Percentiles rank a stretch among this genome's conserved stretches.
Evolutionary conservation across 306 rosid genomes (phyloP).

Genomic region (Prunus campanulata): DNA sequence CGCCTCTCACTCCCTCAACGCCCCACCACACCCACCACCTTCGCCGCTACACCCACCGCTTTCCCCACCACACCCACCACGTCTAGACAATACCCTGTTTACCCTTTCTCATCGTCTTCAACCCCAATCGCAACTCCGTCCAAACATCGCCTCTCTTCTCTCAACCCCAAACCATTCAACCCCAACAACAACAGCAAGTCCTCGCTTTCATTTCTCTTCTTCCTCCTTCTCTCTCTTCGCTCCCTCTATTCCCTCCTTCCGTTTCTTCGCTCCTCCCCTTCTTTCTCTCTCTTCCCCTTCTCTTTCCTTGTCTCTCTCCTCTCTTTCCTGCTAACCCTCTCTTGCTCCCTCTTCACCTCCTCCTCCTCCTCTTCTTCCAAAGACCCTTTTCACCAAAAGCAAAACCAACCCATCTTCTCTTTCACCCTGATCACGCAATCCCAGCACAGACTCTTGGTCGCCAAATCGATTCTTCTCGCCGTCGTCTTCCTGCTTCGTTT

Average conservation of each 20-base stretch:
- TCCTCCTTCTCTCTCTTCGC: conserved; percentile 70
- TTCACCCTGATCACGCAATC: conserved; percentile 41
- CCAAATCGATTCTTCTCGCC: conserved; percentile 67
- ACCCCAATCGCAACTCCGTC: conserved; percentile 69
- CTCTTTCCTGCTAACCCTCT: conserved; percentile 49
- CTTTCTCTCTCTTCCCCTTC: conserved; percentile 74
- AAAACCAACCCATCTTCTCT: conserved; percentile 33
- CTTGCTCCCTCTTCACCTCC: conserved; percentile 32
- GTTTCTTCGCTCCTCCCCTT: conserved; percentile 75
- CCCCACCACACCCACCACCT: conserved; percentile 19
- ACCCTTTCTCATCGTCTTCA: conserved; percentile 36
- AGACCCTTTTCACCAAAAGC: conserved; percentile 41
- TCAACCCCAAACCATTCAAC: conserved; percentile 39
- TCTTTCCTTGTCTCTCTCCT: conserved; percentile 57
- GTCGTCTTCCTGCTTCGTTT: conserved; percentile 74
- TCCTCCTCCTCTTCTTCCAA: conserved; percentile 30
- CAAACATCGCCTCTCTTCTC: conserved; percentile 49
- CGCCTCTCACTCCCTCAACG: conserved; percentile 73
- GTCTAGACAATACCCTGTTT: conserved; percentile 36
- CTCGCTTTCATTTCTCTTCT: conserved; percentile 56
- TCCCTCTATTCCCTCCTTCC: conserved; percentile 74
- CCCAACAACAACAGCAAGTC: conserved; percentile 23
- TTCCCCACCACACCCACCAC: conserved; percentile 31
- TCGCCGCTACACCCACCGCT: conserved; percentile 7
- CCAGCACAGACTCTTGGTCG: conserved; percentile 40